Percentiles rank a stretch among this genome's conserved stretches.
Evolutionary conservation across 2,329 filamentous ascomycete species (phyloP).

Genomic region (Beauveria sp.): DNA sequence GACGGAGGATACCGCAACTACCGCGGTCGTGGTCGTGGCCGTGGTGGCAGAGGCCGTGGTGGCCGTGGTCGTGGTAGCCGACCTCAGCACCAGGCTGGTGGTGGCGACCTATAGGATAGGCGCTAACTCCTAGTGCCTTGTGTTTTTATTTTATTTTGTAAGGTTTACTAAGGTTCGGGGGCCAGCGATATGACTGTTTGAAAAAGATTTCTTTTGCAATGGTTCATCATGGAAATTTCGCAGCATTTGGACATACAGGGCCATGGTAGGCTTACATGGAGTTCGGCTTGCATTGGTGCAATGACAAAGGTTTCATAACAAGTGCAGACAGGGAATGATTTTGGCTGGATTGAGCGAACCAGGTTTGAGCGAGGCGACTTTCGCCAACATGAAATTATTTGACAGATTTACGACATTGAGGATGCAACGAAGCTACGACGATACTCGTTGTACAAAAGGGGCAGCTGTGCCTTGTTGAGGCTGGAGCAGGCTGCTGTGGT

Average conservation of each 20-base stretch:
- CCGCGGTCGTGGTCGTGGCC: slow-evolving; percentile 70
- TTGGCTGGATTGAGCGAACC: slow-evolving; percentile 7
- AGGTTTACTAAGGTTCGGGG: slow-evolving; percentile 1
- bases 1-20: slow-evolving; percentile 73
- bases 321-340: neutral
- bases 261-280: slow-evolving; percentile 8
- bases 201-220: neutral
- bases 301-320: neutral
- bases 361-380: slow-evolving; percentile 7
- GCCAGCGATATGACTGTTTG: slow-evolving; percentile 7
- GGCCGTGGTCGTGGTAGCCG: slow-evolving; percentile 29
- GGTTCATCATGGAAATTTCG: neutral
- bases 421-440: slow-evolving; percentile 1
- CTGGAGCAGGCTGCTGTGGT: neutral
- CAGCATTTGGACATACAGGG: slow-evolving; percentile 8
- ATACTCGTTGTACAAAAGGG: slow-evolving; percentile 5
- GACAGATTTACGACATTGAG: slow-evolving; percentile 1
- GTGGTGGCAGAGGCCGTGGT: slow-evolving; percentile 45
- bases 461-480: no score
- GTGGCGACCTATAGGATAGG: slow-evolving; percentile 5
- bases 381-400: slow-evolving; percentile 6
- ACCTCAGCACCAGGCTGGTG: slow-evolving; percentile 22
- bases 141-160: neutral
- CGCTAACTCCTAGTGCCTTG: neutral
- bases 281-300: slow-evolving; percentile 8